phyloP scores from a whole-genome alignment of 192 early-diverging fungal species.

The Podila horticola region DNA sequence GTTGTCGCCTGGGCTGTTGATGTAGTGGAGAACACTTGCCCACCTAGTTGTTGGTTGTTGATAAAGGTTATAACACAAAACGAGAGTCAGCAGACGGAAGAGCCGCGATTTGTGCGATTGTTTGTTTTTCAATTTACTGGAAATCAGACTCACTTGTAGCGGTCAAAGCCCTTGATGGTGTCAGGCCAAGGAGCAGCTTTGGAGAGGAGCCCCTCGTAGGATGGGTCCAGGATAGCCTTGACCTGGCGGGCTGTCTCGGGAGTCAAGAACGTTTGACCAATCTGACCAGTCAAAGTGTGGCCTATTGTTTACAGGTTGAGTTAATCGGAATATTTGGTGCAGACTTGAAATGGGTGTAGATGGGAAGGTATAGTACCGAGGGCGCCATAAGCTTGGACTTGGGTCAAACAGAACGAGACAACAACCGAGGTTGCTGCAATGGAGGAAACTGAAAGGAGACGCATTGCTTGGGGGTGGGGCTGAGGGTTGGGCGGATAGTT shows the following conservation, averaged over 20 bases:
- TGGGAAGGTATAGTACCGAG: not conserved
- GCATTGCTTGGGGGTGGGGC: not conserved
- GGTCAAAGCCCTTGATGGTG: constrained; percentile 9
- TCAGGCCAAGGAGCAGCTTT: constrained; percentile 29
- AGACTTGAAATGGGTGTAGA: not conserved
- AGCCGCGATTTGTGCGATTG: not conserved
- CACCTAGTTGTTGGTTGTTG: constrained; percentile 9
- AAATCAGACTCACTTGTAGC: constrained; percentile 14
- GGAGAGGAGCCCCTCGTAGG: constrained; percentile 44
- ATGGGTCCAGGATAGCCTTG: constrained; percentile 18
- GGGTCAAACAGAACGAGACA: not conserved
- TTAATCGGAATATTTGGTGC: not conserved
- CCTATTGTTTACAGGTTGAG: constrained; percentile 10
- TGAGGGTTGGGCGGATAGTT: not conserved
- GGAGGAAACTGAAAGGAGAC: not conserved
- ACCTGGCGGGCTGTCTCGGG: constrained; percentile 26
- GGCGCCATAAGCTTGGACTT: not conserved
- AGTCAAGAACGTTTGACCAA: constrained; percentile 54
- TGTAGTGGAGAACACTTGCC: constrained; percentile 40
- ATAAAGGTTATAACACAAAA: not conserved
- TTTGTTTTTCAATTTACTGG: not conserved
- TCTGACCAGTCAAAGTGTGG: constrained; percentile 50
- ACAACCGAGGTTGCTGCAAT: not conserved
- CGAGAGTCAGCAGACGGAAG: not conserved
- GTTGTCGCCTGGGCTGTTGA: constrained; percentile 38